Conservation (phyloP, 352 stramenopile species). For the Aphanomyces euteiches region DNA sequence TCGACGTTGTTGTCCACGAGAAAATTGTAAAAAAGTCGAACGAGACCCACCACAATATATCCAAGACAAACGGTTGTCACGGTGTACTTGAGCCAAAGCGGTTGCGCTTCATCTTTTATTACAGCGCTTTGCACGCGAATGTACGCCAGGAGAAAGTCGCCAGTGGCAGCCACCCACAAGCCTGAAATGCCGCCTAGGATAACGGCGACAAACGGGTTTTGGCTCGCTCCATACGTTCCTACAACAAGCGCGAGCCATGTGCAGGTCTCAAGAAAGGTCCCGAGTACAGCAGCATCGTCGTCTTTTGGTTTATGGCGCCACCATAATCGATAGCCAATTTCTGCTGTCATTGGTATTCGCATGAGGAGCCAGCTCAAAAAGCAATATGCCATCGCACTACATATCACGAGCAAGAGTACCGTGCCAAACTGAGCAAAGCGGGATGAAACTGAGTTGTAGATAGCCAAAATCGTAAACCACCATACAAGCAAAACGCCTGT, state of each 20-base stretch:
- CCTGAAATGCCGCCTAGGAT: conserved; percentile 41
- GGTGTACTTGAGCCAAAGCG: conserved; percentile 64
- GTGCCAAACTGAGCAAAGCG: conserved; percentile 3
- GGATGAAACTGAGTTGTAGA: neutral
- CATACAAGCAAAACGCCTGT: conserved; percentile 16
- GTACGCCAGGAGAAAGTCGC: conserved; percentile 58
- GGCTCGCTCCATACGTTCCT: conserved; percentile 60
- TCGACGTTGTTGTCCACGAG: conserved; percentile 42
- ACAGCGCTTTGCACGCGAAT: conserved; percentile 47
- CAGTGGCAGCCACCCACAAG: conserved; percentile 44
- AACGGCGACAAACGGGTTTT: conserved; percentile 48
- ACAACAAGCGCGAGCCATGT: conserved; percentile 68
- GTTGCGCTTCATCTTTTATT: conserved; percentile 37
- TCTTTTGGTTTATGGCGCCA: conserved; percentile 42
- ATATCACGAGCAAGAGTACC: neutral
- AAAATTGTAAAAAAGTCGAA: conserved; percentile 45
- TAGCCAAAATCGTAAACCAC: conserved; percentile 21
- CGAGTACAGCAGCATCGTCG: conserved; percentile 43
- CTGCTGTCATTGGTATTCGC: conserved; percentile 25
- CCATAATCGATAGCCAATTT: conserved; percentile 49
- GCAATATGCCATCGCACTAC: conserved; percentile 48
- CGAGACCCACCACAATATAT: conserved; percentile 58
- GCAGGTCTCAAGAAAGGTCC: conserved; percentile 63
- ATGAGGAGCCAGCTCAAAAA: conserved; percentile 45
- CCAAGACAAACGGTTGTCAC: conserved; percentile 62